Percentiles rank a stretch among this genome's conserved stretches.
Evolutionary conservation across 2,329 filamentous ascomycete genomes (phyloP).

Genomic region (Tolypocladium tundrense): DNA sequence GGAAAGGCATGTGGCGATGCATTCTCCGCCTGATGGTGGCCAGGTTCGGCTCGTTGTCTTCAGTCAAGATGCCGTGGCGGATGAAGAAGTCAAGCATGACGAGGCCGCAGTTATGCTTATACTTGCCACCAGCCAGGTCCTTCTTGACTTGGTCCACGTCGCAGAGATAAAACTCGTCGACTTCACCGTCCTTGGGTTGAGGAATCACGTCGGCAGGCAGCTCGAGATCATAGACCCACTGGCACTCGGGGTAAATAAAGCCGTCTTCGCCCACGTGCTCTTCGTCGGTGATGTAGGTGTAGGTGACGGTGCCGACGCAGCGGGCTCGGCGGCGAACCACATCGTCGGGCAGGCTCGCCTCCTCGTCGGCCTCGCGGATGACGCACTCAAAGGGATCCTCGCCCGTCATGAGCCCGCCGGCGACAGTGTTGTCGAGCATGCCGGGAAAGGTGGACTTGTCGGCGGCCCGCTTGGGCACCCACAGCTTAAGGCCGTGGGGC

Average conservation of each 20-base stretch:
- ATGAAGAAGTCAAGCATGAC: conserved; percentile 85
- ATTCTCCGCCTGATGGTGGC: conserved; percentile 65
- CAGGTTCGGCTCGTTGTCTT: conserved; percentile 69
- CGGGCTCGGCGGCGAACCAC: conserved; percentile 52
- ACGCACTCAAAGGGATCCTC: conserved; percentile 75
- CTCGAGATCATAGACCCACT: conserved; percentile 86
- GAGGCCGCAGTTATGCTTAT: conserved; percentile 87
- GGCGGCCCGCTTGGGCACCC: conserved; percentile 68
- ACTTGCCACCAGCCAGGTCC: conserved; percentile 61
- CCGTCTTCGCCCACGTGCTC: conserved; percentile 70
- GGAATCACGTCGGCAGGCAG: conserved; percentile 59
- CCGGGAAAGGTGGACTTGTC: conserved; percentile 79
- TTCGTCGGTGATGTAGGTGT: conserved; percentile 70
- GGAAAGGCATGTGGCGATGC: conserved; percentile 74
- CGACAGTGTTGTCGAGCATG: conserved; percentile 95
- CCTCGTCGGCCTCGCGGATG: conserved; percentile 78
- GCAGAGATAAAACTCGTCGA: conserved; percentile 73
- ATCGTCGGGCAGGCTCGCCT: conserved; percentile 67
- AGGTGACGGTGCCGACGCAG: conserved; percentile 64
- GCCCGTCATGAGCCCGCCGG: conserved; percentile 64
- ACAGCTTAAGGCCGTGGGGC: conserved; percentile 58
- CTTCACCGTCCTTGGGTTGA: conserved; percentile 77
- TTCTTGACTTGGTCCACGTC: conserved; percentile 65
- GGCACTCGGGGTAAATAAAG: conserved; percentile 78
- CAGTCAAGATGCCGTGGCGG: conserved; percentile 69